Evolutionary conservation across 2,329 filamentous ascomycete species (phyloP), one percentile per base, ranked within the genome.

Genomic region (Dothistroma pini): DNA sequence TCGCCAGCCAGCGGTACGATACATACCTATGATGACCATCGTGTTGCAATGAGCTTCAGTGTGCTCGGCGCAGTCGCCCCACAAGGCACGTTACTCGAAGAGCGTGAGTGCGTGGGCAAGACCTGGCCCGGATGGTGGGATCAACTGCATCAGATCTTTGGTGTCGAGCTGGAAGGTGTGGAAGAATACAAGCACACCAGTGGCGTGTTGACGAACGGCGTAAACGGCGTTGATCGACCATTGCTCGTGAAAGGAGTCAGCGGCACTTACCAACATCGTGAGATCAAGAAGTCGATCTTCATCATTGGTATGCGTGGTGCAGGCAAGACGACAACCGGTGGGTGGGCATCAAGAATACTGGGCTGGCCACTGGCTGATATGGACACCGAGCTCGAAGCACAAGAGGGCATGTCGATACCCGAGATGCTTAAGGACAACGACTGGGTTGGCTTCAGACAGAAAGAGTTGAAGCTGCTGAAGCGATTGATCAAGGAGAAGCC

Each of bases 121-220:
- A 99, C 95, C 2, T 99, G 95, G 95, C 95, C 95, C 0, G 95
- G 93, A 10, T 99, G 95, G 91, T 99, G 95, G 95, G 95, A 99
- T 75, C 86, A 88, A 19, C 78, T 97, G 59, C 87, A 88, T 22
- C 86, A 89, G 67, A 84, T 86, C 14, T 99, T 97, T 79, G 82
- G 86, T 35, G 89, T 90, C 31, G 77, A 83, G 31, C 79, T 97
- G n/a, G 84, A 88, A 62, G 95, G 95, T 12, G 84, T 88, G 38
- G 91, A 96, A 68, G 59, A 63, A 14, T 34, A 59, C 4, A 32
- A 59, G 22, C 71, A 68, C 57, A 62, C 67, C 6, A 75, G 65
- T 41, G 64, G 58, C 25, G 22, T 57, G 9, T 19, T 60, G 7
- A 52, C 68, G 32, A 77, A 74, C 61, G 72, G 71, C 6, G 73